Conservation (phyloP, 2,329 filamentous ascomycete species). For the Aspergillus arachidicola region DNA sequence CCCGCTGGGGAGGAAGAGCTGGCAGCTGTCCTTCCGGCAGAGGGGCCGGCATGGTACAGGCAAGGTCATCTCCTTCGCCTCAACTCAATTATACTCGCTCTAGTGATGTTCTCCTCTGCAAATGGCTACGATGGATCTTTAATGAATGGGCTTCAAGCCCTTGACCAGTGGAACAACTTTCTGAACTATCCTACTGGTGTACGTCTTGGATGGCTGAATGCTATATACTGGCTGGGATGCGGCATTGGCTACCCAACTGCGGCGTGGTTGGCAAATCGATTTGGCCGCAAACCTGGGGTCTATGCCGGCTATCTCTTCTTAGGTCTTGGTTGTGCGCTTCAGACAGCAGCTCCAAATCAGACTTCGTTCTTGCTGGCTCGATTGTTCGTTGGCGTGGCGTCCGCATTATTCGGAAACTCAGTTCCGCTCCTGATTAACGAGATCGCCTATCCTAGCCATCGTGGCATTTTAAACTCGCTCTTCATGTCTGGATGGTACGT, state of each 20-base stretch:
- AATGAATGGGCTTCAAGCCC: constrained; percentile 36
- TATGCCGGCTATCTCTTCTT: constrained; percentile 39
- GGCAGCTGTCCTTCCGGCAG: not conserved
- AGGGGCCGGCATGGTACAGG: constrained; percentile 2
- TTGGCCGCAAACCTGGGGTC: constrained; percentile 36
- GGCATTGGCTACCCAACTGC: constrained; percentile 31
- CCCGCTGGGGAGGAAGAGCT: not conserved
- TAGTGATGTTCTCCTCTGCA: constrained; percentile 11
- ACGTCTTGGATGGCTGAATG: constrained; percentile 35
- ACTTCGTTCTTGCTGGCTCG: constrained; percentile 39
- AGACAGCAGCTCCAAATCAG: constrained; percentile 31
- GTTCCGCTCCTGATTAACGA: constrained; percentile 48
- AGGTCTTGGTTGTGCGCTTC: constrained; percentile 29
- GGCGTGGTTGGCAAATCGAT: constrained; percentile 37
- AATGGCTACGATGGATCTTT: constrained; percentile 2
- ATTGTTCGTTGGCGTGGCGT: constrained; percentile 40
- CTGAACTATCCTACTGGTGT: constrained; percentile 31
- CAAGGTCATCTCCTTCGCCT: constrained; percentile 7
- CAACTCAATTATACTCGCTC: constrained; percentile 12
- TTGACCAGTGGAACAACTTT: constrained; percentile 35
- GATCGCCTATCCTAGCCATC: constrained; percentile 47
- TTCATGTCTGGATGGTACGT: constrained; percentile 42
- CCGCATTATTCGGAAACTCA: constrained; percentile 35
- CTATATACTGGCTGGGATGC: constrained; percentile 32
- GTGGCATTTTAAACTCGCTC: constrained; percentile 35